These are phyloP conservation scores for Trifolium pratense DNA, from an alignment of 306 rosid genomes.

Conservation along the genomic window DNA sequence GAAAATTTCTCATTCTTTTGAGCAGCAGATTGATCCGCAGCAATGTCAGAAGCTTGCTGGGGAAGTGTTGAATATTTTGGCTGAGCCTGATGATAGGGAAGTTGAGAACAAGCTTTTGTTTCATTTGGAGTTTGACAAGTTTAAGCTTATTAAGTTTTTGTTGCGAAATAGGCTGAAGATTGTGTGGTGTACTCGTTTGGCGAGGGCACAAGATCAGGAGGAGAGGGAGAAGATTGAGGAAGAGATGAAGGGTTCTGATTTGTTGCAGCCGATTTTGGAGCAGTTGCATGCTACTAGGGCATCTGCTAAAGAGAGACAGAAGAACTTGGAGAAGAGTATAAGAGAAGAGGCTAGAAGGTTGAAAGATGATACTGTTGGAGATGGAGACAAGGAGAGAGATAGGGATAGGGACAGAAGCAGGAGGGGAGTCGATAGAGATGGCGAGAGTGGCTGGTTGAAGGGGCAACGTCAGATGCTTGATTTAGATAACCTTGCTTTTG, in stretches of 20 bases:
- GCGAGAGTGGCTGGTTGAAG: constrained; percentile 78
- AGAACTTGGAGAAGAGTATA: constrained; percentile 88
- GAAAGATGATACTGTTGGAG: constrained; percentile 79
- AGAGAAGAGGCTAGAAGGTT: constrained; percentile 91
- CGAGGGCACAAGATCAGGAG: constrained; percentile 82
- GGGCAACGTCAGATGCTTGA: constrained; percentile 86
- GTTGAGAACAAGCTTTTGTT: constrained; percentile 75
- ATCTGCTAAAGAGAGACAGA: constrained; percentile 87
- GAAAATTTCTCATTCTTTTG: constrained; percentile 89
- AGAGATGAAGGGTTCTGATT: constrained; percentile 78
- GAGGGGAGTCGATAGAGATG: constrained; percentile 77
- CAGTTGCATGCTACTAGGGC: constrained; percentile 92
- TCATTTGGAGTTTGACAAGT: constrained; percentile 72
- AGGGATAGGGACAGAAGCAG: constrained; percentile 68
- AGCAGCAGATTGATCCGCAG: constrained; percentile 86
- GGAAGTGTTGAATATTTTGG: constrained; percentile 78
- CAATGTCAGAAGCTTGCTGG: constrained; percentile 92
- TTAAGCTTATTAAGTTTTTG: constrained; percentile 76
- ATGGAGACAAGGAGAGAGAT: constrained; percentile 72
- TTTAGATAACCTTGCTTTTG: constrained; percentile 79
- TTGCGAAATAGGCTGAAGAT: constrained; percentile 76
- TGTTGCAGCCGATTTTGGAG: constrained; percentile 86
- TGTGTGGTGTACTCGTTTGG: constrained; percentile 92
- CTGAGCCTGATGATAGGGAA: constrained; percentile 80
- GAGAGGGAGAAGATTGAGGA: constrained; percentile 85